Base-by-base conservation (phyloP, 495 filamentous ascomycete species). In the Mytilinidion resinicola region DNA sequence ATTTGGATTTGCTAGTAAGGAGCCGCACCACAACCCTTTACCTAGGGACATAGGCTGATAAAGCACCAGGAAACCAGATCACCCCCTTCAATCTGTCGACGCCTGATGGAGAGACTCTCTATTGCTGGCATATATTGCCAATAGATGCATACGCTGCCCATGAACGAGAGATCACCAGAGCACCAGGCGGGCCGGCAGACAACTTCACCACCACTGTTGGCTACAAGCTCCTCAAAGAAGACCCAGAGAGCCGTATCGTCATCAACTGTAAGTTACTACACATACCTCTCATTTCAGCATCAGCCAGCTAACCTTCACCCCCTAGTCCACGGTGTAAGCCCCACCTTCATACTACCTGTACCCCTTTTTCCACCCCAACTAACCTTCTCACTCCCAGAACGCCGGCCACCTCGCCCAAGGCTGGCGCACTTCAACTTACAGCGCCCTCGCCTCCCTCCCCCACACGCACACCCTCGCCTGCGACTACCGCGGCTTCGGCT, bases 401-500 rank as follows among this genome's bases (percentile, higher is more conserved):
- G 78, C 81, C 17, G 81, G 80, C 44, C 80, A 77, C 19, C 57
- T 83, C 10, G 79, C 75, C 30, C 73, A 81, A 66, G 72, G 72
- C 55, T 76, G 69, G 68, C 78, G 82, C 11, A 73, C 79, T 17
- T 70, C 74, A 19, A 78, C 77, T 52, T 77, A 82, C 56, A 74
- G 77, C 41, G 70, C 73, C 10, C 66, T 85, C 30, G 72, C 76
- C 15, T 39, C 66, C 7, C 66, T 78, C 7, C 78, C 78, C 0
- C 77, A 77, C 55, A 79, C 86, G 9, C 86, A 89, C 64, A 73
- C 88, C 53, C 73, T 91, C 44, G 74, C 84, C 21, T 78, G 96
- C 55, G 90, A 96, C 76, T 96, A 96, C 72, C 87, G 93, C 30
- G 93, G 93, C 30, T 96, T 88, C 65, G 92, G 91, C 6, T 76